These are phyloP conservation scores for Fusarium graminum DNA, from an alignment of 2,329 filamentous ascomycete species.

Conservation along the genomic window DNA sequence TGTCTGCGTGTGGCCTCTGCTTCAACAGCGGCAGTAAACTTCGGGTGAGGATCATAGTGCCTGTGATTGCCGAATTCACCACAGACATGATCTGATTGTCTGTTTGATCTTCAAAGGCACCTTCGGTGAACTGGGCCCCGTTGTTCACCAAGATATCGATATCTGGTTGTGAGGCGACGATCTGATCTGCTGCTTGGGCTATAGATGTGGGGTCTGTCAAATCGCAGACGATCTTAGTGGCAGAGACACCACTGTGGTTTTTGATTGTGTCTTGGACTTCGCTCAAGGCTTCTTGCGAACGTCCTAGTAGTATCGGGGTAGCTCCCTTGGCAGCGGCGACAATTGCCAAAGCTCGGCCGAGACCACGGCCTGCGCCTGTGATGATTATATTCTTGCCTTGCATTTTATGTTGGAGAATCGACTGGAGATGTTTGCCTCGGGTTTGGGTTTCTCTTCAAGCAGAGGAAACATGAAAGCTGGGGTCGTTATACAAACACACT, in stretches of 20 bases:
- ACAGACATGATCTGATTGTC: slow-evolving; percentile 5
- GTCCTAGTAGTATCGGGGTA: neutral
- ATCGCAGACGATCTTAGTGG: neutral
- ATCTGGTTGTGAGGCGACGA: neutral
- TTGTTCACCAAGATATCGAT: slow-evolving; percentile 11
- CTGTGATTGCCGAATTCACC: slow-evolving; percentile 3
- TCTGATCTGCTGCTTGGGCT: neutral
- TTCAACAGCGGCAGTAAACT: neutral
- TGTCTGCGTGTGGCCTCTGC: neutral
- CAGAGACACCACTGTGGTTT: neutral
- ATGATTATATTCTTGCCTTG: slow-evolving; percentile 1
- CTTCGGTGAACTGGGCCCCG: neutral
- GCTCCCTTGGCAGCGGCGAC: slow-evolving; percentile 5
- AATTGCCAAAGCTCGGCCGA: slow-evolving; percentile 5
- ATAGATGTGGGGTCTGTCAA: neutral
- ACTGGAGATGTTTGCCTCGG: too few relatives aligned
- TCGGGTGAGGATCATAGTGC: neutral
- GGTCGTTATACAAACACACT: too few relatives aligned
- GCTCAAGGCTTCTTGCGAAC: neutral
- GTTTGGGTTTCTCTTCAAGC: too few relatives aligned
- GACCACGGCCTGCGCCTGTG: slow-evolving; percentile 1
- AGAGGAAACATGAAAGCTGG: too few relatives aligned
- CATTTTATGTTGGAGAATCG: neutral
- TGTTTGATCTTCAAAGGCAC: neutral
- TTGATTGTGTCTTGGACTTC: neutral